These are phyloP conservation scores for Erodium trifolium DNA, from an alignment of 441 rosid genomes.

Conservation along the genomic window DNA sequence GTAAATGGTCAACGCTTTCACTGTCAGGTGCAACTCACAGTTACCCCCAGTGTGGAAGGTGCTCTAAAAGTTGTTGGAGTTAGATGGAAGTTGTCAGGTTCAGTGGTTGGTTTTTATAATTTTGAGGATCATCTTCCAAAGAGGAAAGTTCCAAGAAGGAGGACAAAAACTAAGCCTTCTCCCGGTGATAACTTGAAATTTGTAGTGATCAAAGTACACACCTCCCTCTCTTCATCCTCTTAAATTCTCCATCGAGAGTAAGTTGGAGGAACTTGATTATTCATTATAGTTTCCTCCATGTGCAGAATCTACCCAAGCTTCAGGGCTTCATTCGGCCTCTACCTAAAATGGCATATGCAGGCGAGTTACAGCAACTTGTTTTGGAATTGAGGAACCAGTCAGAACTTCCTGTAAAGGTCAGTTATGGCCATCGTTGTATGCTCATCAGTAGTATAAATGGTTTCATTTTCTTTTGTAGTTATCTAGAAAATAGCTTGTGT, in stretches of 20 bases:
- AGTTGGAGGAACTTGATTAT: conserved; percentile 13
- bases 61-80: conserved; percentile 76
- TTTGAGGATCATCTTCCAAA: conserved; percentile 47
- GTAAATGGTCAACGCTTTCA: conserved; percentile 7
- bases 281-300: conserved; percentile 14
- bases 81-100: conserved; percentile 88
- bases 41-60: conserved; percentile 85
- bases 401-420: conserved; percentile 68
- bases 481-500: neutral
- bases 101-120: conserved; percentile 59
- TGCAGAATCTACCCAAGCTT: conserved; percentile 84
- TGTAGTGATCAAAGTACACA: conserved; percentile 70
- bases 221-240: conserved; percentile 13
- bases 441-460: neutral
- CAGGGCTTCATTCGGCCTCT: conserved; percentile 60
- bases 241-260: conserved; percentile 17
- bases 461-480: neutral
- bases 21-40: conserved; percentile 74
- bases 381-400: conserved; percentile 71
- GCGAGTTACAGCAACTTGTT: conserved; percentile 66
- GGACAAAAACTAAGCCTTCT: conserved; percentile 46
- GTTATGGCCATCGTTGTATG: conserved; percentile 14
- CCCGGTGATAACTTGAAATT: conserved; percentile 54
- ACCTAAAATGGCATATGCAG: conserved; percentile 65
- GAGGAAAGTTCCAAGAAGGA: conserved; percentile 44